Conservation (phyloP, 2,329 filamentous ascomycete genomes). For the Escovopsis sp. region DNA sequence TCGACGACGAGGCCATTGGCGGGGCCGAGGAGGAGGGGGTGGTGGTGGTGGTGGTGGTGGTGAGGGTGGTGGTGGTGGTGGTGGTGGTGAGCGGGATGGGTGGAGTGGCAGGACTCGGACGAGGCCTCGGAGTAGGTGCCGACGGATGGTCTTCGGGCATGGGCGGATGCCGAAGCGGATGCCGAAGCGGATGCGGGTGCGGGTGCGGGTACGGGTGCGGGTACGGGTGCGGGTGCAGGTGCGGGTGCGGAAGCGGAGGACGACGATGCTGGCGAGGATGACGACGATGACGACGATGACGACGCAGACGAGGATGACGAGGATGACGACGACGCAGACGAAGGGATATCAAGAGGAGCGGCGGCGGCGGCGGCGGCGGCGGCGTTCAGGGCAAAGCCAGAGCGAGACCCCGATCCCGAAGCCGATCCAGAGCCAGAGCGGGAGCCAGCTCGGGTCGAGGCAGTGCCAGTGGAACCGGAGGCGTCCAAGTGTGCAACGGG, state of each 20-base stretch:
- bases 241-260: slow-evolving; percentile 20
- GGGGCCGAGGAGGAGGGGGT: slow-evolving; percentile 15
- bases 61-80: slow-evolving; percentile 19
- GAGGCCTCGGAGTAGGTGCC: slow-evolving; percentile 38
- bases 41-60: slow-evolving; percentile 10
- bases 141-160: slow-evolving; percentile 30
- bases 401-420: too few species aligned
- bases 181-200: too few species aligned
- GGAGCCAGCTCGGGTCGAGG: too few species aligned
- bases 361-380: too few species aligned
- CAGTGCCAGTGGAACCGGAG: too few species aligned
- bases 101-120: slow-evolving; percentile 35
- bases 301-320: too few species aligned
- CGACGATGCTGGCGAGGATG: slow-evolving; percentile 10
- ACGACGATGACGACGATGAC: too few species aligned
- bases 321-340: too few species aligned
- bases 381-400: too few species aligned
- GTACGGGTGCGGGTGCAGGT: slow-evolving; percentile 18
- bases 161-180: slow-evolving; percentile 5
- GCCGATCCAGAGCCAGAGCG: too few species aligned
- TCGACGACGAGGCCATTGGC: slow-evolving; percentile 23
- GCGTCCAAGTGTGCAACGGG: too few species aligned
- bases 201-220: slow-evolving; percentile 9
- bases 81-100: slow-evolving; percentile 9
- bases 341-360: too few species aligned